A percentile compares a stretch with the other conserved stretches of the same genome.
phyloP scores from a whole-genome alignment of 2,329 filamentous ascomycete genomes.

The Penicillium hordei region DNA sequence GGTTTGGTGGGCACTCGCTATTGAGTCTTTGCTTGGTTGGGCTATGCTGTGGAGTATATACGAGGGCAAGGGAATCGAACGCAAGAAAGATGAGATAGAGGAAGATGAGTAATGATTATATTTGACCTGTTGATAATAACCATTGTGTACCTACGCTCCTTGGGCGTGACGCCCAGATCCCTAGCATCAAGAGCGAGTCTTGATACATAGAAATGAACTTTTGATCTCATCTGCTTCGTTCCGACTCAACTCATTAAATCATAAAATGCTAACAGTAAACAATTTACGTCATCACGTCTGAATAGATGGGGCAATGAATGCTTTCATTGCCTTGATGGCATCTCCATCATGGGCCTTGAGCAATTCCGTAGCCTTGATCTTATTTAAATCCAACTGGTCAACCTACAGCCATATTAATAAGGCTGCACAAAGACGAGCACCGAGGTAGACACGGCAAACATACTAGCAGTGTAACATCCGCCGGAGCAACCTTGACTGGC shows the following conservation, averaged over 20 bases:
- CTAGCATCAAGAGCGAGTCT: not conserved
- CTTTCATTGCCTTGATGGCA: slow-evolving; percentile 42
- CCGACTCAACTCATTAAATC: not conserved
- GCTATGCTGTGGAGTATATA: slow-evolving; percentile 60
- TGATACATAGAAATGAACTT: not conserved
- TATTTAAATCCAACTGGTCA: slow-evolving; percentile 48
- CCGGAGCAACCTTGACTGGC: slow-evolving; percentile 47
- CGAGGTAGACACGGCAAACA: slow-evolving; percentile 16
- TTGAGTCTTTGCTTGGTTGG: slow-evolving; percentile 58
- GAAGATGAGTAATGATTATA: slow-evolving; percentile 16
- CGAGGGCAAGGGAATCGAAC: slow-evolving; percentile 65
- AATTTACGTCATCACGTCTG: slow-evolving; percentile 6
- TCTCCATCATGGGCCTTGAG: slow-evolving; percentile 49
- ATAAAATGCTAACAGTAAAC: not conserved
- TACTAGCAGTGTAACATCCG: slow-evolving; percentile 50
- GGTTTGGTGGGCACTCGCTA: slow-evolving; percentile 59
- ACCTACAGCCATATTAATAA: slow-evolving; percentile 25
- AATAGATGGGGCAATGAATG: slow-evolving; percentile 39
- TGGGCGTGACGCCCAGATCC: not conserved
- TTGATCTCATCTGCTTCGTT: not conserved
- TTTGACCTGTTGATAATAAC: not conserved
- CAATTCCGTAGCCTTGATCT: slow-evolving; percentile 49
- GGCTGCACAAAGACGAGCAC: not conserved
- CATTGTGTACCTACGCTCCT: not conserved
- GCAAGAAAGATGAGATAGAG: slow-evolving; percentile 22